Base-by-base conservation (phyloP, 257 asterid genomes). In the Perilla frutescens region DNA sequence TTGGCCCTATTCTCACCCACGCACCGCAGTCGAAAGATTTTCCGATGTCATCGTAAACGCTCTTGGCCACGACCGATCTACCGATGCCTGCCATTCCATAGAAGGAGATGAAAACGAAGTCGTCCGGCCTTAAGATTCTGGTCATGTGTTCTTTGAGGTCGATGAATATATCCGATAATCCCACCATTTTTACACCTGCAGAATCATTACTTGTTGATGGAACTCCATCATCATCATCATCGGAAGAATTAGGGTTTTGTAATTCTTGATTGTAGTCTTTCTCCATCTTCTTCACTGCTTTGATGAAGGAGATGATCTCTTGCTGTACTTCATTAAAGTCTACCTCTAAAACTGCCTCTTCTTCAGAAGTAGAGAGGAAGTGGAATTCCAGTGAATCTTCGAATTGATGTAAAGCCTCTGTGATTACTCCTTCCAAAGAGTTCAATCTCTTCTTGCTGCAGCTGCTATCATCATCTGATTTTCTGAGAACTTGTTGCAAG, bases 1-100 rank as follows among this genome's bases (percentile, higher is more conserved):
- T 49, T 1, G 63, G 53, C 9, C 79, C 79, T 26, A 67, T 14
- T 4, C 7, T 45, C 11, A 66, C 74, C 67, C 73, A 75, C 4
- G 62, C 68, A 4, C 69, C 55, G 50, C 20, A 31, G 5, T 58
- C 79, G 43, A 57, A 66, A 3, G 53, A 62, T 44, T 13, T 9
- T 26, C 20, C 60, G 2, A 55, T 55, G 60, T 55, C 60, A 1
- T 55, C 60, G 61, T 55, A 55, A 3, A 55, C 26, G 9, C 8
- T 50, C 7, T 2, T 50, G 0, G 56, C 56, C 7, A 50, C 8
- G 5, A 50, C 7, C 8, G 56, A 50, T 50, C 56, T 53, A 0
- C 32, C 31, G 4, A 0, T 53, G 4, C 58, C 60, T 7, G 60
- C 60, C 37, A 2, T 0, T 12, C 60, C 60, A 1, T 3, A 41